phyloP scores from a whole-genome alignment of 176 grass and related monocot genomes.

The Bromus sterilis region DNA sequence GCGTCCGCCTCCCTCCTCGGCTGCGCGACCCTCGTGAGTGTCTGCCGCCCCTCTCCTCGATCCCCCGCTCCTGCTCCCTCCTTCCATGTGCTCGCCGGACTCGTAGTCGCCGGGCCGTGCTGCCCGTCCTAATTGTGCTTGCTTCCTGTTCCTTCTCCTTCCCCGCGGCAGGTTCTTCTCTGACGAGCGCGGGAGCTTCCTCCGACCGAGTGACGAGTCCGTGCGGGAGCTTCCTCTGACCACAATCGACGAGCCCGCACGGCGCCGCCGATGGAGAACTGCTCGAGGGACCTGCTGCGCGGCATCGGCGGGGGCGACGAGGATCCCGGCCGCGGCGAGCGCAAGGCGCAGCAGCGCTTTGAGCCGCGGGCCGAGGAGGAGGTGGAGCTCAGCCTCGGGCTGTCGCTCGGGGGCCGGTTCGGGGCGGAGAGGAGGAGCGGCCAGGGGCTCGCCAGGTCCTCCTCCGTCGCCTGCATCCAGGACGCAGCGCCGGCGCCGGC shows the following conservation, averaged over 20 bases:
- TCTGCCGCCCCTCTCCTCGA: neutral
- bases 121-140: neutral
- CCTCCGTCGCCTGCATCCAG: conserved; percentile 42
- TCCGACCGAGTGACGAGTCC: neutral
- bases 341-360: neutral
- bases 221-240: neutral
- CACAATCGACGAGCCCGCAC: neutral
- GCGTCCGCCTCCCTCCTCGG: neutral
- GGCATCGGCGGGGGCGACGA: neutral
- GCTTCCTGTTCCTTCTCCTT: neutral
- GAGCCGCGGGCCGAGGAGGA: conserved; percentile 26
- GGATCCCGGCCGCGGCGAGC: too few species aligned
- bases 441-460: conserved; percentile 34
- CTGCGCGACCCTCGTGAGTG: conserved; percentile 6
- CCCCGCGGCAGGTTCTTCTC: conserved; percentile 5
- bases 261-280: conserved; percentile 22
- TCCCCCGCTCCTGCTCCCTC: neutral
- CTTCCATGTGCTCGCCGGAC: too few species aligned
- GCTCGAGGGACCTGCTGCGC: conserved; percentile 24
- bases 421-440: conserved; percentile 21
- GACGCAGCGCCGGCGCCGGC: neutral
- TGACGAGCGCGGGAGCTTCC: neutral
- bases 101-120: neutral
- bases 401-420: conserved; percentile 65
- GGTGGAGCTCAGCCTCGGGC: conserved; percentile 58